phyloP scores from a whole-genome alignment of 2,329 filamentous ascomycete species.

The Cercospora sp. region DNA sequence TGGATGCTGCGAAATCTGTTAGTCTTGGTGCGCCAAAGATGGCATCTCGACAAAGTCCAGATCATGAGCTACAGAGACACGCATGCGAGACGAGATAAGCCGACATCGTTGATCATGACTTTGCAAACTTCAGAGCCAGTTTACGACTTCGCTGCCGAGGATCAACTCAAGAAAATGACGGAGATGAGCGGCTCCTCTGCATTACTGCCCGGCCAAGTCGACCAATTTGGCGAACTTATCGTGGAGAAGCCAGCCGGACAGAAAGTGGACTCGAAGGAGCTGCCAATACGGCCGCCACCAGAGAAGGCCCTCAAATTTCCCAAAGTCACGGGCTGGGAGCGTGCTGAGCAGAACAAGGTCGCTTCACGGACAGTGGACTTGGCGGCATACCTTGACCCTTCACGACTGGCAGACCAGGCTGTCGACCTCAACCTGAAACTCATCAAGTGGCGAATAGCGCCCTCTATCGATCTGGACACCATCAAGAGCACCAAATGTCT shows the following conservation, averaged over 20 bases:
- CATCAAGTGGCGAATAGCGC: constrained; percentile 98
- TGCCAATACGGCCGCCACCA: constrained; percentile 35
- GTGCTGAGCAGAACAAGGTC: constrained; percentile 75
- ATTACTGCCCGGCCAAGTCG: constrained; percentile 34
- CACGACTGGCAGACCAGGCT: constrained; percentile 82
- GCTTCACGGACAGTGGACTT: constrained; percentile 76
- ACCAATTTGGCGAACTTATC: constrained; percentile 37
- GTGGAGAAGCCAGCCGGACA: constrained; percentile 21
- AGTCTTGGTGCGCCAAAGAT: constrained; percentile 79
- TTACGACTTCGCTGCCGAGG: constrained; percentile 27
- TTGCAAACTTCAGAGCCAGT: constrained; percentile 57
- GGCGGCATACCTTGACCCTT: constrained; percentile 90
- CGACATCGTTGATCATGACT: constrained; percentile 75
- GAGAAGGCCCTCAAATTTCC: constrained; percentile 53
- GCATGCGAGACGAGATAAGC: constrained; percentile 72
- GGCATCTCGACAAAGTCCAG: constrained; percentile 72
- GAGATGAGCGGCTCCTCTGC: constrained; percentile 33
- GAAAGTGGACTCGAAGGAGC: constrained; percentile 15
- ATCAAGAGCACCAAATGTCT: constrained; percentile 91
- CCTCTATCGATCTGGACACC: constrained; percentile 78
- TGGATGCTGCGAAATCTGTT: constrained; percentile 93
- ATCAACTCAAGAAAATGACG: constrained; percentile 28
- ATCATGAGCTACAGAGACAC: constrained; percentile 89
- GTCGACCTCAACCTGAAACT: constrained; percentile 96
- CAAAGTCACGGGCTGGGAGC: constrained; percentile 94